Evolutionary conservation across 192 early-diverging fungal genomes (phyloP).

Genomic region (Coemansia sp.): DNA sequence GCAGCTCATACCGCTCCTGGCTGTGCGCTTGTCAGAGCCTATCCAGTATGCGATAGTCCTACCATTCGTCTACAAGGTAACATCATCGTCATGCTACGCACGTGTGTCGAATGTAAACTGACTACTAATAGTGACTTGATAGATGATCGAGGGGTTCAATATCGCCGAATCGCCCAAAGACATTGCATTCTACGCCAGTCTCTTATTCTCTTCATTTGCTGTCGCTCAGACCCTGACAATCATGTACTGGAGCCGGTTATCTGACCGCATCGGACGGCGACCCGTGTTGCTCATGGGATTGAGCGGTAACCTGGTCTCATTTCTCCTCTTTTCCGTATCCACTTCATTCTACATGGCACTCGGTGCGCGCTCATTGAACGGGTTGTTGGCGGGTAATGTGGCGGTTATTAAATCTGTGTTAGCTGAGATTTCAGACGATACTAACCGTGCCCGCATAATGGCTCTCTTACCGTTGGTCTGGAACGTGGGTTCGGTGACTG

Average conservation of each 20-base stretch:
- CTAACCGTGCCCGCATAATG: conserved; percentile 79
- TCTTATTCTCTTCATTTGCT: conserved; percentile 58
- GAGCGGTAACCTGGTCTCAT: conserved; percentile 70
- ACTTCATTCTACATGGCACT: conserved; percentile 64
- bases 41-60: conserved; percentile 74
- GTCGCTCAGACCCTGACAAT: conserved; percentile 56
- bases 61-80: conserved; percentile 30
- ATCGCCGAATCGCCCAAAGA: conserved; percentile 71
- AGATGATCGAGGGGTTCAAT: conserved; percentile 21
- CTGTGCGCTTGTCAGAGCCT: conserved; percentile 65
- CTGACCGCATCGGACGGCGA: conserved; percentile 80
- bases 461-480: conserved; percentile 72
- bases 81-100: not conserved
- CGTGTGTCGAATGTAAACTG: no score
- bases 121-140: not conserved
- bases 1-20: conserved; percentile 31
- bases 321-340: conserved; percentile 53
- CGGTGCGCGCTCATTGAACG: conserved; percentile 2
- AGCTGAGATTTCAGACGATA: conserved; percentile 80
- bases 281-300: conserved; percentile 81
- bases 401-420: conserved; percentile 83
- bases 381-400: conserved; percentile 76
- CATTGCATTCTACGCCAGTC: conserved; percentile 74
- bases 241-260: conserved; percentile 72
- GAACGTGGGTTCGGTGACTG: conserved; percentile 65